Evolutionary conservation across 352 stramenopile species (phyloP).

Genomic region (Globisporangium mamillatum): DNA sequence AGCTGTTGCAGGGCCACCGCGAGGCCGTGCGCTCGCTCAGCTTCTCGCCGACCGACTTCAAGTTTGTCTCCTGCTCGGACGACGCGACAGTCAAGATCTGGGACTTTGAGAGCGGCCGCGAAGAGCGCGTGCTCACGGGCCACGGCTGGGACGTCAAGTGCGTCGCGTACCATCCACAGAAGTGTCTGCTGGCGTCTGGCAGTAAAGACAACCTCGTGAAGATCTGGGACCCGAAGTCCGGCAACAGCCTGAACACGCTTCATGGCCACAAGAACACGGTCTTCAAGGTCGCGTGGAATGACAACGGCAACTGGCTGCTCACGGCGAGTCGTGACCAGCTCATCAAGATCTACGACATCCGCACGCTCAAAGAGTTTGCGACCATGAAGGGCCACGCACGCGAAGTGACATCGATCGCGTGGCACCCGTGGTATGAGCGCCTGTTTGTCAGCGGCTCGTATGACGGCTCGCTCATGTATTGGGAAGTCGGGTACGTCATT

Average conservation of each 20-base stretch:
- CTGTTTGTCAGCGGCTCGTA: slow-evolving; percentile 97
- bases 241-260: slow-evolving; percentile 91
- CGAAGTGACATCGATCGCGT: slow-evolving; percentile 95
- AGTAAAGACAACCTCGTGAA: slow-evolving; percentile 98
- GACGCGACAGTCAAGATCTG: slow-evolving; percentile 95
- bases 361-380: slow-evolving; percentile 94
- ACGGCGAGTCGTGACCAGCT: slow-evolving; percentile 96
- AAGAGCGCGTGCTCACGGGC: slow-evolving; percentile 93
- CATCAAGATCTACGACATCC: slow-evolving; percentile 99
- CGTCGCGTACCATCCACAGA: slow-evolving; percentile 95
- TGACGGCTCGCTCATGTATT: slow-evolving; percentile 97
- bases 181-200: slow-evolving; percentile 92
- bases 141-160: slow-evolving; percentile 99
- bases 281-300: slow-evolving; percentile 97
- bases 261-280: slow-evolving; percentile 98
- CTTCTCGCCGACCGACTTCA: slow-evolving; percentile 96
- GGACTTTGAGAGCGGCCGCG: slow-evolving; percentile 88
- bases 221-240: slow-evolving; percentile 96
- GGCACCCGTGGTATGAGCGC: slow-evolving; percentile 96
- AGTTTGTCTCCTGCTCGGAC: slow-evolving; percentile 97
- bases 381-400: slow-evolving; percentile 95
- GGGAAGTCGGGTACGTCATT: slow-evolving; percentile 90
- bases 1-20: slow-evolving; percentile 81
- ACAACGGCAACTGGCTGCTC: slow-evolving; percentile 97
- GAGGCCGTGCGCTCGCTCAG: slow-evolving; percentile 93